Evolutionary conservation across 352 stramenopile species (phyloP).

Genomic region (Phytopythium helicoides): DNA sequence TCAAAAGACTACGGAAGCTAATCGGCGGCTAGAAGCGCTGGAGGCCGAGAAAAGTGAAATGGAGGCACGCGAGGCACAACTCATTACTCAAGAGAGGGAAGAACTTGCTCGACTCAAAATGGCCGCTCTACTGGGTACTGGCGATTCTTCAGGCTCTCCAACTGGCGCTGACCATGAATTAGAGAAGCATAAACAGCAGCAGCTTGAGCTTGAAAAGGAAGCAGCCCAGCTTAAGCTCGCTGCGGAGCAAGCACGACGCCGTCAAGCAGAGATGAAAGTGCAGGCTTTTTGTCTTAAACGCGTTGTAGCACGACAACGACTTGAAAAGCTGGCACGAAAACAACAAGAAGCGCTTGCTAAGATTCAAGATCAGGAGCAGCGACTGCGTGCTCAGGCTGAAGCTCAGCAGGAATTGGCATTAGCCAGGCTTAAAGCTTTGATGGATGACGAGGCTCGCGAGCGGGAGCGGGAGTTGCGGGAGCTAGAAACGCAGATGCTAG

Average conservation of each 20-base stretch:
- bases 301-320: constrained; percentile 28
- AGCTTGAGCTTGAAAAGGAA: constrained; percentile 43
- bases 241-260: constrained; percentile 29
- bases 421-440: constrained; percentile 56
- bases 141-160: neutral
- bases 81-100: constrained; percentile 63
- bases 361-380: constrained; percentile 59
- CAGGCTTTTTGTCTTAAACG: constrained; percentile 58
- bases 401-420: constrained; percentile 72
- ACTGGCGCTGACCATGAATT: neutral
- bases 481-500: constrained; percentile 73
- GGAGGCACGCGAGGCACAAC: constrained; percentile 39
- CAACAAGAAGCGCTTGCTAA: constrained; percentile 49
- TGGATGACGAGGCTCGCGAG: constrained; percentile 66
- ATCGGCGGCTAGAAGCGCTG: constrained; percentile 38
- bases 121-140: constrained; percentile 26
- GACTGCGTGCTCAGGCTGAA: constrained; percentile 44
- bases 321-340: constrained; percentile 43
- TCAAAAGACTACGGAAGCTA: constrained; percentile 8
- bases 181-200: constrained; percentile 15
- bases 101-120: constrained; percentile 54
- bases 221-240: constrained; percentile 38
- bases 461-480: constrained; percentile 71
- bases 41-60: constrained; percentile 39
- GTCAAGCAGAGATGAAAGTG: constrained; percentile 67